phyloP scores from a whole-genome alignment of 129 eudicot genomes.

The Escallonia rubra region DNA sequence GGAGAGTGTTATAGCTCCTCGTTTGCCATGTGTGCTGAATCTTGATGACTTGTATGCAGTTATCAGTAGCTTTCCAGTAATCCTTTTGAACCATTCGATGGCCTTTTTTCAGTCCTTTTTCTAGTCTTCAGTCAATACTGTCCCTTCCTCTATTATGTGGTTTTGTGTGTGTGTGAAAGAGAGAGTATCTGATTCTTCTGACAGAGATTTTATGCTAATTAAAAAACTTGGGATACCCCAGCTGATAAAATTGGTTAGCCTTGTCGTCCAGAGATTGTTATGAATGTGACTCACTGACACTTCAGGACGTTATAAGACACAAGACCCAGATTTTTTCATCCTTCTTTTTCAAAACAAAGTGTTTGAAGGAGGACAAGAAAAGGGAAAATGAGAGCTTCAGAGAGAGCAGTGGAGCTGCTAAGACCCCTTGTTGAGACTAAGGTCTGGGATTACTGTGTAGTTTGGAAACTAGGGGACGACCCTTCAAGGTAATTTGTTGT shows the following conservation, averaged over 20 bases:
- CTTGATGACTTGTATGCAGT: conserved; percentile 15
- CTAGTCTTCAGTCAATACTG: conserved; percentile 6
- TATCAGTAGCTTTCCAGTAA: conserved; percentile 19
- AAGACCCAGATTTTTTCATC: neutral
- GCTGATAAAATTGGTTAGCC: conserved; percentile 4
- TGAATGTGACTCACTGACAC: neutral
- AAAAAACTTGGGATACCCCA: conserved; percentile 1
- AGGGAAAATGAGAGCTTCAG: conserved; percentile 19
- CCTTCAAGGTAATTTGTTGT: conserved; percentile 50
- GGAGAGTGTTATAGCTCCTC: too few relatives aligned
- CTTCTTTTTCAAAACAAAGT: too few relatives aligned
- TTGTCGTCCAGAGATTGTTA: conserved; percentile 6
- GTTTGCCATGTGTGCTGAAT: neutral
- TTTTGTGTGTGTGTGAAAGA: neutral
- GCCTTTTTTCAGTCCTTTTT: neutral
- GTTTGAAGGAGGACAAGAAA: neutral
- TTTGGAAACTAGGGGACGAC: conserved; percentile 83
- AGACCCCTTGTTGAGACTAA: conserved; percentile 43
- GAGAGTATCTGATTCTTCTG: conserved; percentile 28
- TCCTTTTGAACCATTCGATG: conserved; percentile 28
- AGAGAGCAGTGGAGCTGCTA: conserved; percentile 39
- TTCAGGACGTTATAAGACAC: too few relatives aligned
- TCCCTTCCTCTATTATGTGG: neutral
- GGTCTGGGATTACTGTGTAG: conserved; percentile 77
- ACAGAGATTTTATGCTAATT: conserved; percentile 26